These are phyloP conservation scores for Staphylotrichum tortipilum DNA, from an alignment of 495 filamentous ascomycete species.

Conservation along the genomic window DNA sequence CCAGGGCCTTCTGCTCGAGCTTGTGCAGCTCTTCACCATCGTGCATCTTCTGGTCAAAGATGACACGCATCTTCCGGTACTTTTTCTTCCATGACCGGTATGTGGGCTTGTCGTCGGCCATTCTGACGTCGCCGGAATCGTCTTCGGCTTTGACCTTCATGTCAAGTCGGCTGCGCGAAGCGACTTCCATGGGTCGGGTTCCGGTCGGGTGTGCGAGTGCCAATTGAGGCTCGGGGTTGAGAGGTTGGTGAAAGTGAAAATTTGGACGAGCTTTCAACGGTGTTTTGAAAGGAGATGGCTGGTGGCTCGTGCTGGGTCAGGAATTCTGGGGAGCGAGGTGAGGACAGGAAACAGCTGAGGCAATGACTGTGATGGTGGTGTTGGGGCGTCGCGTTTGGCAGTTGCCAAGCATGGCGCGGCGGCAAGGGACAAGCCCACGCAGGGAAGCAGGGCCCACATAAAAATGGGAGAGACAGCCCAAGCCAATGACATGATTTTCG, in stretches of 20 bases:
- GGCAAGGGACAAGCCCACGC: no score
- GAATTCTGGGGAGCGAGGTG: not conserved
- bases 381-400: not conserved
- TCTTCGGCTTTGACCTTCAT: conserved; percentile 25
- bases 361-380: conserved; percentile 7
- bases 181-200: conserved; percentile 18
- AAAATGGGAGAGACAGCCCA: no score
- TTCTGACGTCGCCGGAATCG: conserved; percentile 25
- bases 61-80: conserved; percentile 82
- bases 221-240: not conserved
- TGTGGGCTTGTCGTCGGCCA: conserved; percentile 30
- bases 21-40: conserved; percentile 69
- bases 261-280: not conserved
- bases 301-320: not conserved
- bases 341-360: not conserved
- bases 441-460: no score
- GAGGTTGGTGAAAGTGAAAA: not conserved
- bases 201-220: not conserved
- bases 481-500: no score
- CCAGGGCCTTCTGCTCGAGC: conserved; percentile 67
- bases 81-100: conserved; percentile 67
- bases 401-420: no score
- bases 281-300: not conserved
- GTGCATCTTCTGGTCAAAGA: conserved; percentile 75
- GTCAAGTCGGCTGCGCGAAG: conserved; percentile 15